Base-by-base conservation (phyloP, 208 protist genomes). In the Crithidia sp. region DNA sequence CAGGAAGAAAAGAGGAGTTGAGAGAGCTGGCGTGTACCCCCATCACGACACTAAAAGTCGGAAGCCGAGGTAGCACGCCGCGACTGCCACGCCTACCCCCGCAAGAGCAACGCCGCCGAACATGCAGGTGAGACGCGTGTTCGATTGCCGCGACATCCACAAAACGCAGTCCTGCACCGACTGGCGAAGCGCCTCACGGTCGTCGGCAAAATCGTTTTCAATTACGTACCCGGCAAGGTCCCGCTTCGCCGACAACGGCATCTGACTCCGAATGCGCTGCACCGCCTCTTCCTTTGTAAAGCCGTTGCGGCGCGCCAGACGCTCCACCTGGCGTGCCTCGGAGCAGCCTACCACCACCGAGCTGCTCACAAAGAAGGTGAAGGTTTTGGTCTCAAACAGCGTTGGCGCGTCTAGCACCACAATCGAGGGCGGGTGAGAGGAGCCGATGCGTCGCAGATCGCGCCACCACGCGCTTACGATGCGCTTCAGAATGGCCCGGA, bases 321-420 rank as follows among this genome's bases (percentile, higher is more conserved):
- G 87, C 53, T 70, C 56, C 37, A 95, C 55, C 74, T 97, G 94
- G 28, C 75, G 53, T 47, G 74, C 77, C 77, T 91, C 79, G 0
- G 72, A 78, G 72, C 86, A 92, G 39, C 82, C 77, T 36, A 97
- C 90, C 28, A 97, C 91, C 2, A 93, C 58, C 2, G 78, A 74
- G 40, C 49, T 61, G 71, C 86, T 92, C 44, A 97, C 81, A 63
- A 95, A 91, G 71, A 78, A 86, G 14, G 79, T 89, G 67, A 97
- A 93, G 28, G 84, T 77, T n/a, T 82, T 82, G 10, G 92, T 93
- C 65, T 96, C 92, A 62, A 93, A 97, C 40, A 97, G 79, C 44
- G 91, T 90, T 44, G 94, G 94, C 16, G 85, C 91, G 74, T 97
- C 94, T 17, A 97, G 82, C 16, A 97, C 80, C 47, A 97, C 91